These are phyloP conservation scores for Oryza meridionalis DNA, from an alignment of 176 grass and related monocot species.

Conservation along the genomic window DNA sequence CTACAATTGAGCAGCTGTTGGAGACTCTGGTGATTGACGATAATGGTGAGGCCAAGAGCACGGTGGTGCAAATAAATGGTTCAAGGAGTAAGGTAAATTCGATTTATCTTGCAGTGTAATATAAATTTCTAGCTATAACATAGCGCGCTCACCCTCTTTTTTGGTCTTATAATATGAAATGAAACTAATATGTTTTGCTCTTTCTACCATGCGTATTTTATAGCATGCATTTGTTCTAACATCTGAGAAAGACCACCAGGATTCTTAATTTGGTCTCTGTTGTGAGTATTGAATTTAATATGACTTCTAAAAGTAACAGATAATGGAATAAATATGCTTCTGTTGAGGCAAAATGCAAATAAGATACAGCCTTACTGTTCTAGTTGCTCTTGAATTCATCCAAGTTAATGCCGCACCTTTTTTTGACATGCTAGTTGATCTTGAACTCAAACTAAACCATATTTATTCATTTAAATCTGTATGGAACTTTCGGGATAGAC, in stretches of 20 bases:
- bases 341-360: conserved; percentile 10
- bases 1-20: conserved; percentile 39
- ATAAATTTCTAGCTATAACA: conserved; percentile 1
- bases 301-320: background rate
- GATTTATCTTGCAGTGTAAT: background rate
- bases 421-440: conserved; percentile 10
- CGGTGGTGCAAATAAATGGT: conserved; percentile 31
- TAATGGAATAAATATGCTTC: background rate
- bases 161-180: background rate
- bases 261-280: background rate
- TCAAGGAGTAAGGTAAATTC: conserved; percentile 68
- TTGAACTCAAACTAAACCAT: background rate
- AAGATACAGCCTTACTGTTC: background rate
- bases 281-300: background rate
- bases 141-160: background rate
- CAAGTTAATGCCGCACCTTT: background rate
- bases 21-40: conserved; percentile 36
- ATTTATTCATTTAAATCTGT: background rate
- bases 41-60: conserved; percentile 39
- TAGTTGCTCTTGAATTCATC: background rate
- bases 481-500: background rate
- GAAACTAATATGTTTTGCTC: background rate
- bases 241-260: background rate
- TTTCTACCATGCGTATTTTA: background rate
- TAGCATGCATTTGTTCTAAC: background rate